Evolutionary conservation across 1,139 yeast genomes (phyloP).

Genomic region (Sugiyamaella neomexicana): DNA sequence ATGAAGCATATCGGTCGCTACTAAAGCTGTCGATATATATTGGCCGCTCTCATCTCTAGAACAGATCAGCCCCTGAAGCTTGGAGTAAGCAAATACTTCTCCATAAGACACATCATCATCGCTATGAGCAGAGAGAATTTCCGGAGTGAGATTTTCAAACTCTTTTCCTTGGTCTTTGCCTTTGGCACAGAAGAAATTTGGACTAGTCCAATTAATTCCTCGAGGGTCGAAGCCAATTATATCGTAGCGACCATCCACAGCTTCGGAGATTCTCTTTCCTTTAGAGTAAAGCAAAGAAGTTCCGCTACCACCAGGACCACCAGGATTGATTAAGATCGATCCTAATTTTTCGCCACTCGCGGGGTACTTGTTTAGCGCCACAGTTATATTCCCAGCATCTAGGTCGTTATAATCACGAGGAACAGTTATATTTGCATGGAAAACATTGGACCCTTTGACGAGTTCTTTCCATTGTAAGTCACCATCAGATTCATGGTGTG

Average conservation of each 20-base stretch:
- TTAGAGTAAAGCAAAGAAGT: conserved; percentile 17
- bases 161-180: conserved; percentile 3
- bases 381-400: conserved; percentile 18
- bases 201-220: conserved; percentile 23
- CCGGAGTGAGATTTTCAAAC: background rate
- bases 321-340: conserved; percentile 23
- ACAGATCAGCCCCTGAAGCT: conserved; percentile 18
- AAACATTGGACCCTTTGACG: conserved; percentile 11
- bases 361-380: conserved; percentile 21
- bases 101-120: conserved; percentile 21
- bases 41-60: conserved; percentile 20
- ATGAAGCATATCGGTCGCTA: conserved; percentile 26
- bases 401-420: conserved; percentile 24
- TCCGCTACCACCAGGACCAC: conserved; percentile 28
- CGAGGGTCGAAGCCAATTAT: conserved; percentile 27
- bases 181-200: conserved; percentile 17
- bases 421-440: conserved; percentile 20
- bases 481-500: conserved; percentile 1
- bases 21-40: conserved; percentile 25
- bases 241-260: conserved; percentile 24
- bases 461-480: conserved; percentile 16
- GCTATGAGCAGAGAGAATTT: conserved; percentile 11
- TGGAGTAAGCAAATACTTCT: conserved; percentile 8
- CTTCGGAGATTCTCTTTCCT: conserved; percentile 15
- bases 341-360: conserved; percentile 22